These are phyloP conservation scores for Aspergillus niger DNA, from an alignment of 2,329 filamentous ascomycete genomes.

Conservation along the genomic window DNA sequence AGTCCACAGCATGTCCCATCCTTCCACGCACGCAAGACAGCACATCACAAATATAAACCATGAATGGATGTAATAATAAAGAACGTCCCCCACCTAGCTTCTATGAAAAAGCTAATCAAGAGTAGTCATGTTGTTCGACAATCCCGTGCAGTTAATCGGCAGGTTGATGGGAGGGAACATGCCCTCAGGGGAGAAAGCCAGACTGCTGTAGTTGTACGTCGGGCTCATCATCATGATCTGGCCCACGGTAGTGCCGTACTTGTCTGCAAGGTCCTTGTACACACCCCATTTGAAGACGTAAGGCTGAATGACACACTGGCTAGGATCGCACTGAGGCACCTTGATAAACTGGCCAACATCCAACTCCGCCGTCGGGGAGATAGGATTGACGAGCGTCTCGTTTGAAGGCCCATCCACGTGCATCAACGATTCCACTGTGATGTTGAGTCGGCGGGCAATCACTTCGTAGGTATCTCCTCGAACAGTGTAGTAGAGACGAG, in stretches of 20 bases:
- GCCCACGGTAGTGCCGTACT: constrained; percentile 20
- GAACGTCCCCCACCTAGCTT: too few species aligned
- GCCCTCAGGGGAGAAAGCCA: not conserved
- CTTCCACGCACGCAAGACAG: too few species aligned
- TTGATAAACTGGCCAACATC: constrained; percentile 16
- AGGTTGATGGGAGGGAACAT: not conserved
- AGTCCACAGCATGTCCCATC: too few species aligned
- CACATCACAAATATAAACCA: too few species aligned
- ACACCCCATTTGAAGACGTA: constrained; percentile 19
- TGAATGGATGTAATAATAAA: too few species aligned
- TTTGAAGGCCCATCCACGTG: not conserved
- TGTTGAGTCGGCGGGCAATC: constrained; percentile 19
- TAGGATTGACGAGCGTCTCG: not conserved
- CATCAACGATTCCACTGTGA: constrained; percentile 16
- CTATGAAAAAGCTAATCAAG: not conserved
- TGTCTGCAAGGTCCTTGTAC: constrained; percentile 22
- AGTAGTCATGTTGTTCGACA: not conserved
- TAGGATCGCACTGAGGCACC: constrained; percentile 17
- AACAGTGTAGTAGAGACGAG: constrained; percentile 22
- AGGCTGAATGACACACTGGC: constrained; percentile 17
- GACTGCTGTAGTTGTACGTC: constrained; percentile 19
- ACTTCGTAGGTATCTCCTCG: constrained; percentile 19
- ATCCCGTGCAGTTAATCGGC: not conserved
- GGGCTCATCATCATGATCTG: constrained; percentile 24
- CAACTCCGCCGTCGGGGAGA: not conserved